A percentile compares a stretch with the other conserved stretches of the same genome.
Evolutionary conservation across 2,329 filamentous ascomycete species (phyloP).

Genomic region (Ramularia endophylla): DNA sequence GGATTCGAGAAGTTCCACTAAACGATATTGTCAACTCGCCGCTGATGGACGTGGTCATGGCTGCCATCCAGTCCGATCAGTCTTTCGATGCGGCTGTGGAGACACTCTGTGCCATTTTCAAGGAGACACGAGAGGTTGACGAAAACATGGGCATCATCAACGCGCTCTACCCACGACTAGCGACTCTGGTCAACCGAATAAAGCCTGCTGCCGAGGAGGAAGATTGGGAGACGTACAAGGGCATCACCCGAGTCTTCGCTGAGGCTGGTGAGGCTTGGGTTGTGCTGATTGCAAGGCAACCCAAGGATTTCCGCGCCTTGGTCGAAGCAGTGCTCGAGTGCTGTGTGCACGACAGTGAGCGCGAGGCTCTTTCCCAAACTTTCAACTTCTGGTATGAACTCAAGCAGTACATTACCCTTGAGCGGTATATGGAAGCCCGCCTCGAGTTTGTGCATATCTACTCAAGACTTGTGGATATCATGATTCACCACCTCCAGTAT

Average conservation of each 20-base stretch:
- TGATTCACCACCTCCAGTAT: constrained; percentile 85
- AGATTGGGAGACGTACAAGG: constrained; percentile 79
- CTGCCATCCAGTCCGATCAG: constrained; percentile 65
- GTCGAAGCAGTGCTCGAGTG: constrained; percentile 93
- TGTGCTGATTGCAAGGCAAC: constrained; percentile 79
- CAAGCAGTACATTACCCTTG: constrained; percentile 90
- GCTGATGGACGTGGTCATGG: constrained; percentile 73
- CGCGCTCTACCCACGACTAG: constrained; percentile 71
- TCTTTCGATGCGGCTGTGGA: constrained; percentile 87
- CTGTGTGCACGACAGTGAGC: constrained; percentile 76
- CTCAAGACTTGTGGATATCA: constrained; percentile 83
- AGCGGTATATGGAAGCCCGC: constrained; percentile 79
- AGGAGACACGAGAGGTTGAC: constrained; percentile 89
- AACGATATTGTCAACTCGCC: constrained; percentile 78
- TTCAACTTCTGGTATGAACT: constrained; percentile 99
- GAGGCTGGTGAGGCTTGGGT: constrained; percentile 95
- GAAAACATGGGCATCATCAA: constrained; percentile 80
- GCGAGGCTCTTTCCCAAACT: constrained; percentile 86
- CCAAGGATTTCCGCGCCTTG: constrained; percentile 71
- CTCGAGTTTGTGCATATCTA: constrained; percentile 74
- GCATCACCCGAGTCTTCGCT: constrained; percentile 81
- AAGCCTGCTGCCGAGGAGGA: constrained; percentile 68
- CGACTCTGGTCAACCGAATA: constrained; percentile 72
- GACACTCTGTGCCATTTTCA: constrained; percentile 84
- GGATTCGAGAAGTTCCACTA: constrained; percentile 88